A percentile compares a stretch with the other conserved stretches of the same genome.
phyloP scores from a whole-genome alignment of 2,329 filamentous ascomycete species.

The Sclerotinia nivalis region DNA sequence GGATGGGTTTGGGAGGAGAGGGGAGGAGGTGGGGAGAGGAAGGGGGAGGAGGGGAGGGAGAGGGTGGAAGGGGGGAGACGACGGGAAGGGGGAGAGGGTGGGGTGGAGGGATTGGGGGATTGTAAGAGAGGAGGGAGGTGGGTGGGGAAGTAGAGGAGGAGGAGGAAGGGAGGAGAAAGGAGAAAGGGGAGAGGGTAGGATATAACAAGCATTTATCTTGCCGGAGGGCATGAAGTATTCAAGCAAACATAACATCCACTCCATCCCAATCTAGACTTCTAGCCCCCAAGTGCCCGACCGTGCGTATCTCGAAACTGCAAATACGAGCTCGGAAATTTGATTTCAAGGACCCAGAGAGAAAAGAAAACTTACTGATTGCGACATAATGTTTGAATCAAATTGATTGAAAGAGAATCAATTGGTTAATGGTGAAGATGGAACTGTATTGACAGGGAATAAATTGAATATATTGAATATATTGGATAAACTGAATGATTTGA shows the following conservation, averaged over 20 bases:
- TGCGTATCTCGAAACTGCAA: not conserved
- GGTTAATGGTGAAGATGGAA: not conserved
- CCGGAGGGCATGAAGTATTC: not conserved
- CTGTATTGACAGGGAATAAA: not conserved
- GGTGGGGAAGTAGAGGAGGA: not conserved
- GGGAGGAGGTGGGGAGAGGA: too few relatives aligned
- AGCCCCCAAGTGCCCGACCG: not conserved
- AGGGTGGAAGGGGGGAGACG: not conserved
- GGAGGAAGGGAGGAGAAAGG: too few relatives aligned
- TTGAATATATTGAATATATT: not conserved
- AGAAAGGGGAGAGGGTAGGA: too few relatives aligned
- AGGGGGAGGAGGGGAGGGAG: not conserved
- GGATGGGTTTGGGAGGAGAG: not conserved
- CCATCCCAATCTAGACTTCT: not conserved
- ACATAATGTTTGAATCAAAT: conserved; percentile 31
- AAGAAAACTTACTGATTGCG: conserved; percentile 37
- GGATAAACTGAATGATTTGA: not conserved
- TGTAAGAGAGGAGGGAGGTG: too few relatives aligned
- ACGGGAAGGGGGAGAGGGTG: not conserved
- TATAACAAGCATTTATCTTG: too few relatives aligned
- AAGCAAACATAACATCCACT: not conserved
- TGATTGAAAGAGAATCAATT: not conserved
- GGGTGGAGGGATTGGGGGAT: not conserved
- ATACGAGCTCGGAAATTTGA: not conserved
- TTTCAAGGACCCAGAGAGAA: not conserved